Conservation (phyloP, 768 basidiomycete species). For the Podaxis rugospora region DNA sequence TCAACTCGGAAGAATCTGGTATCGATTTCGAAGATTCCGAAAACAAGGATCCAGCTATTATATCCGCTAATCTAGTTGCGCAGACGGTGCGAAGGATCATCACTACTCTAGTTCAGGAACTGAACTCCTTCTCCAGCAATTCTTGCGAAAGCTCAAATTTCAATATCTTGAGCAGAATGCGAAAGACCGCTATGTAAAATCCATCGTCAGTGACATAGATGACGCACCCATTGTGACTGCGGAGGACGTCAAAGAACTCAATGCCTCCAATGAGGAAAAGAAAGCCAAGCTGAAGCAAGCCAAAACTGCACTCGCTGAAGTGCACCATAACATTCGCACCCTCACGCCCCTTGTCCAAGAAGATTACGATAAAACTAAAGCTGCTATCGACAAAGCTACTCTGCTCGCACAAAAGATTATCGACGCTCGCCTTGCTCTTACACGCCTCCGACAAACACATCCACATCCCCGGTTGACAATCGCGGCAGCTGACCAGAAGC, state of each 20-base stretch:
- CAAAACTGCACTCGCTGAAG: slow-evolving; percentile 59
- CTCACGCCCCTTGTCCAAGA: slow-evolving; percentile 67
- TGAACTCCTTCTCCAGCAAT: slow-evolving; percentile 39
- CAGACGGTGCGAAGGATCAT: slow-evolving; percentile 46
- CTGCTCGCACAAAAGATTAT: slow-evolving; percentile 71
- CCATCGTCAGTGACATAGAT: slow-evolving; percentile 79
- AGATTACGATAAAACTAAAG: slow-evolving; percentile 58
- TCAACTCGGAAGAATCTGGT: slow-evolving; percentile 30
- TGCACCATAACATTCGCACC: slow-evolving; percentile 55
- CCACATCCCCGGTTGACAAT: slow-evolving; percentile 79
- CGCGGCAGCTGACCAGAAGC: slow-evolving; percentile 64
- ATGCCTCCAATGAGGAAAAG: slow-evolving; percentile 58
- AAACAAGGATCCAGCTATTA: slow-evolving; percentile 48
- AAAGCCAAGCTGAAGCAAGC: slow-evolving; percentile 63
- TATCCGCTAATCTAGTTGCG: slow-evolving; percentile 53
- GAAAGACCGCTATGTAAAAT: slow-evolving; percentile 83
- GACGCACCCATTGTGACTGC: slow-evolving; percentile 78
- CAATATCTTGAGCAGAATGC: slow-evolving; percentile 89
- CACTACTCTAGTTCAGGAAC: background rate
- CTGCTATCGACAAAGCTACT: slow-evolving; percentile 49
- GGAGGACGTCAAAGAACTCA: slow-evolving; percentile 71
- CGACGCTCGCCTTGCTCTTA: slow-evolving; percentile 75
- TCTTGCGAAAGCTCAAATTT: slow-evolving; percentile 80
- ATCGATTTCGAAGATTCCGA: slow-evolving; percentile 31
- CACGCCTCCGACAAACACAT: slow-evolving; percentile 76